Evolutionary conservation across 768 basidiomycete species (phyloP).

Genomic region (Amanita rimosa): DNA sequence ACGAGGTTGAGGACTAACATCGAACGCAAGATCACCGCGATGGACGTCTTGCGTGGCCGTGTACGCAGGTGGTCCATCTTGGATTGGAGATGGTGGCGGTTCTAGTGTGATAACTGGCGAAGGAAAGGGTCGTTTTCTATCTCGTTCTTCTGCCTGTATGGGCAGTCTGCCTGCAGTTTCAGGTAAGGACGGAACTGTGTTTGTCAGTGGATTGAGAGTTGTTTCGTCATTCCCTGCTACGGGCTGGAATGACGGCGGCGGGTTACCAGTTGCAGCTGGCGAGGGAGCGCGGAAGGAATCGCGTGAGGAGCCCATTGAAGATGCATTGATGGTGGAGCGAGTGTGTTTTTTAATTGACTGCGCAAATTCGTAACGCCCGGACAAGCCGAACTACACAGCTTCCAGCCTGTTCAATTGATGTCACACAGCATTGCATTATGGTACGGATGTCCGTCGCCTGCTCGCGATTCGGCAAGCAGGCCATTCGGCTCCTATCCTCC

Average conservation of each 20-base stretch:
- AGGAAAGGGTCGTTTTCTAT: not conserved
- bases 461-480: no score
- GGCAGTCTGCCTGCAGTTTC: not conserved
- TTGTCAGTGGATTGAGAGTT: not conserved
- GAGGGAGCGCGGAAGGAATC: constrained; percentile 24
- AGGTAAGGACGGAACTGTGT: not conserved
- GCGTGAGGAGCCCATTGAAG: constrained; percentile 4
- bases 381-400: no score
- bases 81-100: no score
- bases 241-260: constrained; percentile 1
- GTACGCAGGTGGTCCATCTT: constrained; percentile 70
- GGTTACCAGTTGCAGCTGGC: constrained; percentile 18
- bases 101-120: constrained; percentile 4
- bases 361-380: not conserved
- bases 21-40: constrained; percentile 51
- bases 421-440: no score
- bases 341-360: not conserved
- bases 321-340: not conserved
- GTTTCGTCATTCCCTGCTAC: not conserved
- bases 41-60: constrained; percentile 40
- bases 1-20: constrained; percentile 51
- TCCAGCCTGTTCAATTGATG: no score
- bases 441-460: no score
- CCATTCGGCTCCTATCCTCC: no score
- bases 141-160: not conserved